Base-by-base conservation (phyloP, 2,329 filamentous ascomycete species). In the Podosphaera aphanis region DNA sequence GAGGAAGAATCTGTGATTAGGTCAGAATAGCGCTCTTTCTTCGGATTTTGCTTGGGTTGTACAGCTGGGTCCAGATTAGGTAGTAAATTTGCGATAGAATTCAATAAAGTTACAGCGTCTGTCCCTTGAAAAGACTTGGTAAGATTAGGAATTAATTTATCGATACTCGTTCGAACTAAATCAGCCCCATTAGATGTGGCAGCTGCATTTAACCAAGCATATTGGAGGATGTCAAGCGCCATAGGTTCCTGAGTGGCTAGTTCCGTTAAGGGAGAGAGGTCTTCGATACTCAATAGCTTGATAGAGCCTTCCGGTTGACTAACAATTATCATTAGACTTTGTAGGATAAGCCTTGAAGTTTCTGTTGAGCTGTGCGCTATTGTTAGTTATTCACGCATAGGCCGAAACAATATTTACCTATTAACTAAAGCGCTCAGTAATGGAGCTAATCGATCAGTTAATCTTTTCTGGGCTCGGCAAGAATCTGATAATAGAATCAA, bases 51-150 rank as follows among this genome's bases (percentile, higher is more conserved):
- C 35, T 18, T 36, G 5, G 18, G 59, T n/a, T 64, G 54, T 59
- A 74, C 73, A 49, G 62, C 58, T 11, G 64, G 59, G 19, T 67
- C 61, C 8, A 72, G 60, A 43, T 66, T 66, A 4, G 66, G 63
- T 2, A 79, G 57, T 39, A 74, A 61, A 38, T 62, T 61, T 15
- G 66, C 68, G n/a, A 76, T 52, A 52, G 77, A 77, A 35, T 63
- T 63, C 2, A 79, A 60, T 2, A 79, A 61, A 0, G 71, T 77
- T 3, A 73, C 69, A 3, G 66, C 71, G 54, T 78, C 73, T 8
- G 73, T 77, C 10, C 67, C 67, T 33, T 64, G 68, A 54, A 76
- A 79, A 0, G 67, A 66, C 6, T 66, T 61, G 5, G 70, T 62
- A 2, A 78, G 62, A 7, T 56, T 58, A 31, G 64, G 62, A 3